Conservation (phyloP, 768 basidiomycete genomes). For the Cystofilobasidium capitatum region DNA sequence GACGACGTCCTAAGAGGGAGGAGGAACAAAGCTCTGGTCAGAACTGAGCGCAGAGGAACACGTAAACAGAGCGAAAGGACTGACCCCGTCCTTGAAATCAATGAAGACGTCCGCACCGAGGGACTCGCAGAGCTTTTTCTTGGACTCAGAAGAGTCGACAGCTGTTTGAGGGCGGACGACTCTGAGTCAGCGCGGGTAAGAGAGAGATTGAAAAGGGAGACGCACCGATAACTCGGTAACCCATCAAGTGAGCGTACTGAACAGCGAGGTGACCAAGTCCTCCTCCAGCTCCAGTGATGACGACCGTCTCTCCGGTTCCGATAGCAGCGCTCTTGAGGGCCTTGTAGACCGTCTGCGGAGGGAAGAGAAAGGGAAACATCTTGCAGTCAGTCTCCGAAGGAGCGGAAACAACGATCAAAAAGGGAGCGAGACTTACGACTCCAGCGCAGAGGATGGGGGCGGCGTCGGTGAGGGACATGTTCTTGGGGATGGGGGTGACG, state of each 20-base stretch:
- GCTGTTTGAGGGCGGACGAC: slow-evolving; percentile 44
- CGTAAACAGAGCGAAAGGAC: slow-evolving; percentile 30
- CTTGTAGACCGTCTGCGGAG: slow-evolving; percentile 18
- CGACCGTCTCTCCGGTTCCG: slow-evolving; percentile 14
- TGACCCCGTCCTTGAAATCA: slow-evolving; percentile 53
- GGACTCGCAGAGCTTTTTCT: slow-evolving; percentile 51
- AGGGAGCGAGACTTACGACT: slow-evolving; percentile 36
- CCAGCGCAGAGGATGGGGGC: slow-evolving; percentile 62
- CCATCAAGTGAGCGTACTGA: slow-evolving; percentile 70
- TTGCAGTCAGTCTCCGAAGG: slow-evolving; percentile 22
- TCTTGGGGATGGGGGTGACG: slow-evolving; percentile 71
- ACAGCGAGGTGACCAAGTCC: slow-evolving; percentile 76
- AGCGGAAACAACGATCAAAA: neutral
- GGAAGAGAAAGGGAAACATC: neutral
- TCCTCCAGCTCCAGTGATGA: slow-evolving; percentile 37
- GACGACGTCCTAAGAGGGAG: slow-evolving; percentile 50
- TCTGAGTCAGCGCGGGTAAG: neutral
- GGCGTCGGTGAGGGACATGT: slow-evolving; percentile 48
- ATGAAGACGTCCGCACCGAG: slow-evolving; percentile 62
- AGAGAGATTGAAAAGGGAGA: neutral
- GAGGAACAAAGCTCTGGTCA: neutral
- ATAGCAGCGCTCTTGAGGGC: slow-evolving; percentile 13
- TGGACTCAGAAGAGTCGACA: slow-evolving; percentile 67
- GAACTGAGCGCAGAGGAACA: neutral
- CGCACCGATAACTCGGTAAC: slow-evolving; percentile 33